These are phyloP conservation scores for Lactarius psammicola DNA, from an alignment of 768 basidiomycete genomes.

Conservation along the genomic window DNA sequence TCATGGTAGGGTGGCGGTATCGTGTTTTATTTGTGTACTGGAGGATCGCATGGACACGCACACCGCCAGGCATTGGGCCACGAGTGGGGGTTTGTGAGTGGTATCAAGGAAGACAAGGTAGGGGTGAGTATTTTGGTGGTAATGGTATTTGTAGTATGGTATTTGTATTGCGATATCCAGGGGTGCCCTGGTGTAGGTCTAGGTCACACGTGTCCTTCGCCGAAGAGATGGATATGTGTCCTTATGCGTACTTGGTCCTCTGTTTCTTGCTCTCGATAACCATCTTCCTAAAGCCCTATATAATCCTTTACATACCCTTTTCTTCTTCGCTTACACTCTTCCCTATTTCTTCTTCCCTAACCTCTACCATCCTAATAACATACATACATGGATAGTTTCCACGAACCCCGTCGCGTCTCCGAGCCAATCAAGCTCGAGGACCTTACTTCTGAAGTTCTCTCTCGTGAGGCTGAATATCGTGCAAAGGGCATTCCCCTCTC, in stretches of 20 bases:
- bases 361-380: not conserved
- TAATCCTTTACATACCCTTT: slow-evolving; percentile 9
- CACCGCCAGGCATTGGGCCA: not conserved
- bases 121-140: not conserved
- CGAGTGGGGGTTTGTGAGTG: not conserved
- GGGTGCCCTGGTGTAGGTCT: not conserved
- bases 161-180: not conserved
- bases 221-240: not conserved
- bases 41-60: not conserved
- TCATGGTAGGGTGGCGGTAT: too few relatives aligned
- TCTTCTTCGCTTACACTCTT: not conserved
- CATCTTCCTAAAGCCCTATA: slow-evolving; percentile 21
- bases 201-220: not conserved
- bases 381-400: slow-evolving; percentile 69
- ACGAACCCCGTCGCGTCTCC: slow-evolving; percentile 48
- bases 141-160: too few relatives aligned
- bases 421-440: slow-evolving; percentile 62
- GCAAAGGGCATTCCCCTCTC: slow-evolving; percentile 71
- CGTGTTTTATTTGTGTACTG: not conserved
- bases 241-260: slow-evolving; percentile 2
- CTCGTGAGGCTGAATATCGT: slow-evolving; percentile 70
- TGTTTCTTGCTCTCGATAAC: slow-evolving; percentile 22
- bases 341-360: not conserved
- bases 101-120: not conserved
- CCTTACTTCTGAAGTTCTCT: slow-evolving; percentile 67